These are phyloP conservation scores for Stephanodiscus triporus DNA, from an alignment of 108 stramenopile genomes.

Conservation along the genomic window DNA sequence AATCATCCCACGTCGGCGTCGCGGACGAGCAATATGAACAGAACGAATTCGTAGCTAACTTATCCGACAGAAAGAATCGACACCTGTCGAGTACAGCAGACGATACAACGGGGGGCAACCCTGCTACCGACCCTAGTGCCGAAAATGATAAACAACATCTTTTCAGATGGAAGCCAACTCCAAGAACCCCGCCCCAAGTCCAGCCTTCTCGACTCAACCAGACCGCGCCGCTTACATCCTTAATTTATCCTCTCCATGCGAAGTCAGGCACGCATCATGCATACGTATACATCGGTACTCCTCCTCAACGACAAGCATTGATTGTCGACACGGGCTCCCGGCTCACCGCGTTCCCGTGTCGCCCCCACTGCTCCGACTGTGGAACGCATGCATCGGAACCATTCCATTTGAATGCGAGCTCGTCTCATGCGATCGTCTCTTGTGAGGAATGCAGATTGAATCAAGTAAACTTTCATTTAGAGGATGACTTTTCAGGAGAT, in stretches of 20 bases:
- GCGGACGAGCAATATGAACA: background rate
- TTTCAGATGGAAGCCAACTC: background rate
- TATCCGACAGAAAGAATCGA: background rate
- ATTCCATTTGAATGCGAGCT: slow-evolving; percentile 30
- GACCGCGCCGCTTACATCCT: slow-evolving; percentile 20
- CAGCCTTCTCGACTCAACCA: background rate
- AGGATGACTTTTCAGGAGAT: slow-evolving; percentile 18
- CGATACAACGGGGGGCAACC: background rate
- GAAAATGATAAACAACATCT: background rate
- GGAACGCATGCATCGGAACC: slow-evolving; percentile 67
- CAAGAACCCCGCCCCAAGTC: background rate
- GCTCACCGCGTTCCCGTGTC: slow-evolving; percentile 91
- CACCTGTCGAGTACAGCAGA: background rate
- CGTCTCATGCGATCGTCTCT: slow-evolving; percentile 29
- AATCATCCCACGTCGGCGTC: background rate
- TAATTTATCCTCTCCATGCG: slow-evolving; percentile 63
- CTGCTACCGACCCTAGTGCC: background rate
- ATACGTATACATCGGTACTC: slow-evolving; percentile 89
- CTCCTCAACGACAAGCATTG: slow-evolving; percentile 90
- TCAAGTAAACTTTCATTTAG: slow-evolving; percentile 1
- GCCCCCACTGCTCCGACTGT: slow-evolving; percentile 71
- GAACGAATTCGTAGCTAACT: background rate
- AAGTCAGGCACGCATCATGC: slow-evolving; percentile 89
- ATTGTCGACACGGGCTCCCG: slow-evolving; percentile 96
- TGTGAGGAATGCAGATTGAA: slow-evolving; percentile 32